Conservation (phyloP, 106 monocot genomes). For the Cymbidium sinense region DNA sequence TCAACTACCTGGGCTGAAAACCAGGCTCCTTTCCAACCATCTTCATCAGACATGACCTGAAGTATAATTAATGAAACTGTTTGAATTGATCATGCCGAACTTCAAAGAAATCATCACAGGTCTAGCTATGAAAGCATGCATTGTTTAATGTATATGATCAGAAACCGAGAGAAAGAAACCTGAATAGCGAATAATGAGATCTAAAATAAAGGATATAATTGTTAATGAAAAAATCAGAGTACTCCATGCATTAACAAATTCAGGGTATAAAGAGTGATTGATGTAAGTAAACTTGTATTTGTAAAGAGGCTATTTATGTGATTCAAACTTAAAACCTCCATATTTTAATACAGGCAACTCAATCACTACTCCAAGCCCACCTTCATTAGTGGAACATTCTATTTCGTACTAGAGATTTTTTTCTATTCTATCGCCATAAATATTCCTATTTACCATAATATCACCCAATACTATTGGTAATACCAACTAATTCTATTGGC, state of each 20-base stretch:
- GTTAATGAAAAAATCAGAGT: background rate
- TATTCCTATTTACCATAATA: background rate
- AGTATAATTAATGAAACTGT: background rate
- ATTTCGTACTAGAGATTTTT: background rate
- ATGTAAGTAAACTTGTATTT: background rate
- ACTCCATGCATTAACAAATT: background rate
- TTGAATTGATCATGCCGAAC: background rate
- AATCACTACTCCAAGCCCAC: background rate
- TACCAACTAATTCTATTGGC: background rate
- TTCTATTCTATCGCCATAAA: background rate
- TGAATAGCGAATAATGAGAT: background rate
- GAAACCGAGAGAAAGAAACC: background rate
- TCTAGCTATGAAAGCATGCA: slow-evolving; percentile 1
- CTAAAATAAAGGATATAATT: background rate
- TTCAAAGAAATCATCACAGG: background rate
- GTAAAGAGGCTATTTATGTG: background rate
- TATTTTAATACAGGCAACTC: too few relatives aligned
- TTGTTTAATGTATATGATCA: background rate
- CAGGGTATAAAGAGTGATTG: background rate
- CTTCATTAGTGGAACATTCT: background rate
- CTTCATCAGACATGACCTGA: slow-evolving; percentile 58
- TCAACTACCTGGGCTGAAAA: slow-evolving; percentile 76
- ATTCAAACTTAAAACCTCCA: background rate
- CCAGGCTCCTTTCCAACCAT: slow-evolving; percentile 59
- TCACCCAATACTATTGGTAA: background rate